These are phyloP conservation scores for Rhododendron ferrugineum DNA, from an alignment of 148 eudicot species.

Conservation along the genomic window DNA sequence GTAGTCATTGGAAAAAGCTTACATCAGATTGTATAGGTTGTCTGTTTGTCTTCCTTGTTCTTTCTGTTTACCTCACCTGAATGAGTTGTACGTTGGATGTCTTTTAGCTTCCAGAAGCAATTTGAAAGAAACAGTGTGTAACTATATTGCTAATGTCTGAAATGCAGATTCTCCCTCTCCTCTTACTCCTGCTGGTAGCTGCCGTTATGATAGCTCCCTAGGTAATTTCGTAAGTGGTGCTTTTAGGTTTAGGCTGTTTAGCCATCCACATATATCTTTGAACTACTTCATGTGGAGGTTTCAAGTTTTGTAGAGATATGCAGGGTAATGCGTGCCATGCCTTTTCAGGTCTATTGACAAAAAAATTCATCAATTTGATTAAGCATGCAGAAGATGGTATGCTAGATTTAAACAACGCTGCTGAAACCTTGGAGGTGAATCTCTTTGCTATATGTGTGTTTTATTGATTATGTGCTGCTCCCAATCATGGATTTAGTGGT, in stretches of 20 bases:
- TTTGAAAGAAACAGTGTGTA: neutral
- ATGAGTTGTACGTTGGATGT: neutral
- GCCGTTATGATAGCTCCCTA: constrained; percentile 93
- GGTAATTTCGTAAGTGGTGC: constrained; percentile 35
- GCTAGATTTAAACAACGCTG: constrained; percentile 92
- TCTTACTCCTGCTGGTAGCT: constrained; percentile 73
- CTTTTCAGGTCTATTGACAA: constrained; percentile 76
- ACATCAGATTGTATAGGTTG: neutral
- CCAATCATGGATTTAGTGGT: neutral
- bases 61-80: neutral
- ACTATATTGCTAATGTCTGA: neutral
- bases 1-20: constrained; percentile 2
- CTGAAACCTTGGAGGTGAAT: constrained; percentile 82
- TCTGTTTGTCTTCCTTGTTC: no score
- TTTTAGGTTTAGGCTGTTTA: constrained; percentile 5
- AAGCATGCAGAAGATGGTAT: constrained; percentile 93
- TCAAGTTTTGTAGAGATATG: neutral
- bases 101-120: neutral
- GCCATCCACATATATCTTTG: neutral
- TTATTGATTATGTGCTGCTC: neutral
- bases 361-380: constrained; percentile 75
- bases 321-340: neutral
- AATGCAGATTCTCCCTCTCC: constrained; percentile 78
- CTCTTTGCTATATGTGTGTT: neutral
- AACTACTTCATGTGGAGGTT: neutral